Percentiles rank a stretch among this genome's conserved stretches.
phyloP scores from a whole-genome alignment of 2,329 filamentous ascomycete species.

The Stachybotrys chartarum region DNA sequence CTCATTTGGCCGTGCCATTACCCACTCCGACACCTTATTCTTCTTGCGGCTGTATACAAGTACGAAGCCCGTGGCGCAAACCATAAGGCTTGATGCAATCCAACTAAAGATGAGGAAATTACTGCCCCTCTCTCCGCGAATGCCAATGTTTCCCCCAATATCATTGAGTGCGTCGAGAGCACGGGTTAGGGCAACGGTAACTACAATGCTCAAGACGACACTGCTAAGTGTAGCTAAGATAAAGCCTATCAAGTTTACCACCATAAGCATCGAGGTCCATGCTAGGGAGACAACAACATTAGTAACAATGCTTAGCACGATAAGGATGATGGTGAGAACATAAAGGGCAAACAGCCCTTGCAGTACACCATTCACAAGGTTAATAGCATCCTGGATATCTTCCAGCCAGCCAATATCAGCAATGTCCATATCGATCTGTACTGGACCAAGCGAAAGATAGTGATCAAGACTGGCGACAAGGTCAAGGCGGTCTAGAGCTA shows the following conservation, averaged over 20 bases:
- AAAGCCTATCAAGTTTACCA: not conserved
- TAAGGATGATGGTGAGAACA: not conserved
- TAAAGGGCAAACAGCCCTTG: not conserved
- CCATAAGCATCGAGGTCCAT: not conserved
- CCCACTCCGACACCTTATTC: not conserved
- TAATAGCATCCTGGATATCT: not conserved
- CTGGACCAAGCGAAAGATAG: not conserved
- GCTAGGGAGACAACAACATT: not conserved
- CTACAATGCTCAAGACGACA: not conserved
- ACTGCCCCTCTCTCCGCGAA: not conserved
- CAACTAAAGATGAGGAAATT: not conserved
- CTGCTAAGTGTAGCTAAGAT: not conserved
- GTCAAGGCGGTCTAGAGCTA: not conserved
- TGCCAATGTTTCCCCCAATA: not conserved
- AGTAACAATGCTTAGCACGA: not conserved
- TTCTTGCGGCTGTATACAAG: not conserved
- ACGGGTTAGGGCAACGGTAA: not conserved
- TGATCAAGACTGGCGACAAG: not conserved
- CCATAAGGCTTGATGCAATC: not conserved
- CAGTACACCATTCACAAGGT: constrained; percentile 1
- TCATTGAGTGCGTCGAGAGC: not conserved
- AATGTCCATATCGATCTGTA: not conserved
- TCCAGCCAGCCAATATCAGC: not conserved
- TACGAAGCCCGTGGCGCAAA: not conserved
- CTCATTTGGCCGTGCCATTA: constrained; percentile 1